Percentiles rank a stretch among this genome's conserved stretches.
Evolutionary conservation across 441 rosid species (phyloP).

Genomic region (Biscutella laevigata): DNA sequence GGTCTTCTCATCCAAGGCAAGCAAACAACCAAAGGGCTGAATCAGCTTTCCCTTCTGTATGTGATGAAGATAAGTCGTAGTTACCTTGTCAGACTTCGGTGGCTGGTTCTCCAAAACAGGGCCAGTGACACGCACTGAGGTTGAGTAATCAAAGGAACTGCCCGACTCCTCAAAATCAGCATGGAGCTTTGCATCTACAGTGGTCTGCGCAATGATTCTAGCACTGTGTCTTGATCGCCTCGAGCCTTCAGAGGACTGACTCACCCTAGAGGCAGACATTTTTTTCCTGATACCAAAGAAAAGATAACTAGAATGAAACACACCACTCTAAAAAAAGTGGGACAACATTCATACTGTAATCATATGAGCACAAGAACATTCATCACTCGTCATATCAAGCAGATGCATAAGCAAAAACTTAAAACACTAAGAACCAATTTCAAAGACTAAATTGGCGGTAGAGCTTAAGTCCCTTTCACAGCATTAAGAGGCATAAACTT

Average conservation of each 20-base stretch:
- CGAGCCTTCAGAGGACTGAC: conserved; percentile 60
- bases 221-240: conserved; percentile 78
- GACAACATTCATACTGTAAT: not conserved
- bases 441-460: not conserved
- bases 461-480: too few relatives aligned
- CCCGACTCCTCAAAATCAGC: conserved; percentile 88
- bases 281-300: conserved; percentile 20
- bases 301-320: not conserved
- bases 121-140: conserved; percentile 56
- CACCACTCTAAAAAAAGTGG: not conserved
- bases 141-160: conserved; percentile 83
- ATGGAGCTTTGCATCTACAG: conserved; percentile 86
- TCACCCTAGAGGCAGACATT: conserved; percentile 85
- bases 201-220: conserved; percentile 85
- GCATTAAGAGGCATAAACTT: too few relatives aligned
- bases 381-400: not conserved
- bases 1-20: conserved; percentile 84
- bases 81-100: conserved; percentile 74
- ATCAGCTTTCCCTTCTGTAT: conserved; percentile 89
- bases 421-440: too few relatives aligned
- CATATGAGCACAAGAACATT: not conserved
- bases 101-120: conserved; percentile 41
- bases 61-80: conserved; percentile 85
- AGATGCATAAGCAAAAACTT: not conserved
- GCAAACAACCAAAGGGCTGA: conserved; percentile 93